phyloP scores from a whole-genome alignment of 2,329 filamentous ascomycete species.

The Diaporthe velutina region DNA sequence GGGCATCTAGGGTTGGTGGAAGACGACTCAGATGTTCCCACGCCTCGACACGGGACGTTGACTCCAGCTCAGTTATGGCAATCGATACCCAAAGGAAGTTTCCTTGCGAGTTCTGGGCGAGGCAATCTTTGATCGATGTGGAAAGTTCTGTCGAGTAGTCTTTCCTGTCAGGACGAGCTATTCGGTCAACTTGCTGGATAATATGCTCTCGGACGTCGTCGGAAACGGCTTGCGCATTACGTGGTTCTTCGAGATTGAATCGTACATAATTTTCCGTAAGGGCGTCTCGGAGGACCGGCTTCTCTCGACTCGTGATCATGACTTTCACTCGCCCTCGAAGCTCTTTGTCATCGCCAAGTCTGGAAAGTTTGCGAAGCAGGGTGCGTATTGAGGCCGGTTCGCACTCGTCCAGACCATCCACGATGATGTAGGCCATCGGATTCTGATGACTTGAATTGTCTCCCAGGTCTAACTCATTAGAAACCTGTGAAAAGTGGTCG shows the following conservation, averaged over 20 bases:
- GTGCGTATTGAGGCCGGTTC: not conserved
- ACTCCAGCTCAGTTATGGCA: not conserved
- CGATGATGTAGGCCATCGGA: not conserved
- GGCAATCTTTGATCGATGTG: not conserved
- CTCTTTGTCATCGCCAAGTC: not conserved
- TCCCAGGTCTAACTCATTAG: not conserved
- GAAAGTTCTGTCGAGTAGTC: not conserved
- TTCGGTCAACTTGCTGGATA: not conserved
- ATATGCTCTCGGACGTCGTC: not conserved
- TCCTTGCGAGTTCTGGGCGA: not conserved
- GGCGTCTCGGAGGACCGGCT: not conserved
- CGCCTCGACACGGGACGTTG: not conserved
- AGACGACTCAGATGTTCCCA: slow-evolving; percentile 7
- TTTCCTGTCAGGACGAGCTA: not conserved
- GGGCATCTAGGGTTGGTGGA: not conserved
- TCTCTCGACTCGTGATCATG: not conserved
- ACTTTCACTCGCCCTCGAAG: not conserved
- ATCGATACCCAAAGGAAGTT: slow-evolving; percentile 5
- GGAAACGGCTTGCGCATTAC: not conserved
- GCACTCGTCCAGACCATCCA: slow-evolving; percentile 11
- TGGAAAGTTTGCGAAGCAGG: not conserved
- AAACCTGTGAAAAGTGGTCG: too few relatives aligned
- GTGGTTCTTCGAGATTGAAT: not conserved
- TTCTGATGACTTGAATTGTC: not conserved
- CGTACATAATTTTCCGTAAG: not conserved